A percentile compares a stretch with the other conserved stretches of the same genome.
Evolutionary conservation across 2,329 filamentous ascomycete species (phyloP).

Genomic region (Ophiosphaerella narmari): DNA sequence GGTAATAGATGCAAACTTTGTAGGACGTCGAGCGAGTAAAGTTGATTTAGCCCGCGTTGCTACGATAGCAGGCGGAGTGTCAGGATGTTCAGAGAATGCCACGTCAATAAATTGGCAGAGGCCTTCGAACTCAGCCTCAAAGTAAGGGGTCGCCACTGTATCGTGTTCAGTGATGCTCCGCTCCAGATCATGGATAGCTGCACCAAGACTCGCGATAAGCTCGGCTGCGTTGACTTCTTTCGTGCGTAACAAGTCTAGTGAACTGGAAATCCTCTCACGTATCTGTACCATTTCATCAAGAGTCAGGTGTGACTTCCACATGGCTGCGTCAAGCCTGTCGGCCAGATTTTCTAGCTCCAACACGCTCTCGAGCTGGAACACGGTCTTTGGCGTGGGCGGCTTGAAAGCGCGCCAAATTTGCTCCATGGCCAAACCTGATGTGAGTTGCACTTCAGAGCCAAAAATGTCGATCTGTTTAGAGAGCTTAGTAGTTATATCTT

Average conservation of each 20-base stretch:
- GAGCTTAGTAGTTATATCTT: conserved; percentile 30
- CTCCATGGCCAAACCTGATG: conserved; percentile 80
- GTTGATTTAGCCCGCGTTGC: conserved; percentile 32
- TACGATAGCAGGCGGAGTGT: conserved; percentile 13
- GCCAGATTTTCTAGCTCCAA: conserved; percentile 52
- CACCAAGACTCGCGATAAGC: conserved; percentile 33
- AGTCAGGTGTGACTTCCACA: conserved; percentile 41
- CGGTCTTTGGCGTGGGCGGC: conserved; percentile 57
- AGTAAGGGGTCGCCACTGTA: conserved; percentile 35
- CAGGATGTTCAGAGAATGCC: conserved; percentile 13
- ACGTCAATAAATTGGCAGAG: conserved; percentile 45
- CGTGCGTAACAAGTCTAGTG: conserved; percentile 37
- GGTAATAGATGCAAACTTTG: conserved; percentile 24
- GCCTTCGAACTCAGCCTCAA: conserved; percentile 44
- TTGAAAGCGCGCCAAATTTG: conserved; percentile 74
- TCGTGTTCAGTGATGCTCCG: conserved; percentile 34
- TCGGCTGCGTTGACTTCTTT: conserved; percentile 36
- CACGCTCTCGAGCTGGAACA: conserved; percentile 45
- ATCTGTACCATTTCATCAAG: conserved; percentile 44
- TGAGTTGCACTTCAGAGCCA: conserved; percentile 70
- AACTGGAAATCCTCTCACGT: conserved; percentile 39
- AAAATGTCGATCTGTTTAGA: conserved; percentile 54
- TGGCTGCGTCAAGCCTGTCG: conserved; percentile 51
- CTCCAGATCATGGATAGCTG: conserved; percentile 38
- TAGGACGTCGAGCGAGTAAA: conserved; percentile 44